Base-by-base conservation (phyloP, 371 early-diverging fungal genomes). In the Apophysomyces elegans region DNA sequence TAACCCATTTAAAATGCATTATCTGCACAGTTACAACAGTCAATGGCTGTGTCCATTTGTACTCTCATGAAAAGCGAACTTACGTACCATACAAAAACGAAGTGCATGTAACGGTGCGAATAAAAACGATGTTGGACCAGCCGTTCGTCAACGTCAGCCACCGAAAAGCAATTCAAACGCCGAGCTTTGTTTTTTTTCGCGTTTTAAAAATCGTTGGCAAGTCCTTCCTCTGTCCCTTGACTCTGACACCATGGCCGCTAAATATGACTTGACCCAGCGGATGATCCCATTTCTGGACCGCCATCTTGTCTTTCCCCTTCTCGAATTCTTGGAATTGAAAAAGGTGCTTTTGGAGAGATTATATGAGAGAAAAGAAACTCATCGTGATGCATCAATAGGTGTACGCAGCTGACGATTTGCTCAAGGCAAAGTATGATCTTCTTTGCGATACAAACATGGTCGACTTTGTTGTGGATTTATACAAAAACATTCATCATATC, bases 271-370 rank as follows among this genome's bases (percentile, higher is more conserved):
- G 76, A 95, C 95, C 16, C 68, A 83, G 71, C 87, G 85, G 71
- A 93, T 96, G 90, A 89, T 93, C 65, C 88, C 90, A 38, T 92
- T 89, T 83, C 81, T 96, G 85, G 97, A 96, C 86, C 88, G 93
- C 66, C 97, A 96, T 79, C 88, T 96, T 71, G 91, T 92, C 61
- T 90, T 91, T 66, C 96, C 95, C 50, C 84, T 96, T 68, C 81
- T 96, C 45, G 92, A 95, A 74, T 96, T 95, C 75, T 81, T 95
- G 66, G 84, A 72, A 86, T 74, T 89, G 67, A 92, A 92, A 70
- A 87, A 94, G 79, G 91, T 90, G 82, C 63, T 36, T 64, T 44
- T 43, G n/a, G 37, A n/a, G 4, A 36, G 36, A 36, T 36, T 36
- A 14, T 8, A 58, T 11, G 4, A 41, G 3, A 11, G 8, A 41